Percentiles rank a stretch among this genome's conserved stretches.
Conservation (phyloP, 164 flowering plant genomes). For the Dillenia suffruticosa region DNA sequence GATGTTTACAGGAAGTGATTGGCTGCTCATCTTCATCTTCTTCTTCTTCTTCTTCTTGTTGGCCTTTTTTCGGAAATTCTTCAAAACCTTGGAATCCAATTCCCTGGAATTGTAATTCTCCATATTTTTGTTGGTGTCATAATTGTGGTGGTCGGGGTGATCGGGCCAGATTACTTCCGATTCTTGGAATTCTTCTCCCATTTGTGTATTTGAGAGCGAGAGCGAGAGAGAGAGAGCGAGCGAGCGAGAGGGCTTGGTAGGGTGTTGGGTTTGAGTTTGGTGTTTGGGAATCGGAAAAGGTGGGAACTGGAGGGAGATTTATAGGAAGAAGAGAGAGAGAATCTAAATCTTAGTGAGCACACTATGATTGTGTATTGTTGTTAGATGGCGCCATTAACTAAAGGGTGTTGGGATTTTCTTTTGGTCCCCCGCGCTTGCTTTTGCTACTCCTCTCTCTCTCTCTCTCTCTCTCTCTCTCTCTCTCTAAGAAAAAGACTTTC, state of each 20-base stretch:
- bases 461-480: not conserved
- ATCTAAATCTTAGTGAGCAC: slow-evolving; percentile 1
- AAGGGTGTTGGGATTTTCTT: slow-evolving; percentile 10
- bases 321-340: slow-evolving; percentile 1
- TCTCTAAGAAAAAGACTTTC: no score
- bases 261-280: not conserved
- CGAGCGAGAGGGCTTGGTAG: not conserved
- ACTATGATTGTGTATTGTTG: not conserved
- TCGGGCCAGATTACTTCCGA: slow-evolving; percentile 24
- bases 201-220: not conserved
- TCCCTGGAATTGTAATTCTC: no score
- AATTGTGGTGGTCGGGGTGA: not conserved
- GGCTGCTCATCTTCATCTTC: slow-evolving; percentile 3
- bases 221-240: not conserved
- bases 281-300: not conserved
- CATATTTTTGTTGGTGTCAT: not conserved
- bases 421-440: slow-evolving; percentile 9
- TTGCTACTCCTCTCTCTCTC: not conserved
- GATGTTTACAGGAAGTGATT: slow-evolving; percentile 27
- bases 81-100: no score
- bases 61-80: no score
- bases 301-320: slow-evolving; percentile 4
- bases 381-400: slow-evolving; percentile 12
- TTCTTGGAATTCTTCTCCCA: slow-evolving; percentile 33
- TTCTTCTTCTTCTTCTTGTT: slow-evolving; percentile 2